Conservation (phyloP, 257 asterid species). For the Solanum lycopersicoides region DNA sequence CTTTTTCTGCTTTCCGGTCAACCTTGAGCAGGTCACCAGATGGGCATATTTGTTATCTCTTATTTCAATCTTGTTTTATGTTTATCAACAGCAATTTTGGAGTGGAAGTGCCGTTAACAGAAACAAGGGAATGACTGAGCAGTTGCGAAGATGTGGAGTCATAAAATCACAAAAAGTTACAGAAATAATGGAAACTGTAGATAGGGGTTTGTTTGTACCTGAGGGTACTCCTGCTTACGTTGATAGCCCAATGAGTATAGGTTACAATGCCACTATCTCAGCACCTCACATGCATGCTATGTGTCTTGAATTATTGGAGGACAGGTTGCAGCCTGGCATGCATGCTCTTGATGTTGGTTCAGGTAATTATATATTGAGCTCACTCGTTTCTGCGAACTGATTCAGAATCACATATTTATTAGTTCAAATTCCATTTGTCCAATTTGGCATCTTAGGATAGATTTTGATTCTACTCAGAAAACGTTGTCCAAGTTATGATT, state of each 20-base stretch:
- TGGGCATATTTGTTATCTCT: slow-evolving; percentile 22
- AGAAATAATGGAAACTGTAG: slow-evolving; percentile 74
- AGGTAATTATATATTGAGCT: slow-evolving; percentile 26
- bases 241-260: slow-evolving; percentile 79
- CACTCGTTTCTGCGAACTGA: background rate
- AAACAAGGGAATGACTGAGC: slow-evolving; percentile 55
- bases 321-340: slow-evolving; percentile 89
- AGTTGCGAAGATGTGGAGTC: slow-evolving; percentile 43
- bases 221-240: slow-evolving; percentile 63
- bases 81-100: slow-evolving; percentile 50
- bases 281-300: slow-evolving; percentile 98
- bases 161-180: slow-evolving; percentile 50
- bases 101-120: slow-evolving; percentile 31
- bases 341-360: slow-evolving; percentile 87
- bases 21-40: slow-evolving; percentile 26
- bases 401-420: background rate
- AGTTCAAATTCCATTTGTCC: background rate
- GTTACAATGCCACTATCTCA: slow-evolving; percentile 85
- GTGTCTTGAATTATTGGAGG: slow-evolving; percentile 84
- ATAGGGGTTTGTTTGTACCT: slow-evolving; percentile 86
- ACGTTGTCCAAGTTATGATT: background rate
- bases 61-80: slow-evolving; percentile 29
- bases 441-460: background rate
- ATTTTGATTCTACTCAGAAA: background rate
- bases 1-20: slow-evolving; percentile 1